Evolutionary conservation across 208 protist species (phyloP).

Genomic region (Leishmania arabica): DNA sequence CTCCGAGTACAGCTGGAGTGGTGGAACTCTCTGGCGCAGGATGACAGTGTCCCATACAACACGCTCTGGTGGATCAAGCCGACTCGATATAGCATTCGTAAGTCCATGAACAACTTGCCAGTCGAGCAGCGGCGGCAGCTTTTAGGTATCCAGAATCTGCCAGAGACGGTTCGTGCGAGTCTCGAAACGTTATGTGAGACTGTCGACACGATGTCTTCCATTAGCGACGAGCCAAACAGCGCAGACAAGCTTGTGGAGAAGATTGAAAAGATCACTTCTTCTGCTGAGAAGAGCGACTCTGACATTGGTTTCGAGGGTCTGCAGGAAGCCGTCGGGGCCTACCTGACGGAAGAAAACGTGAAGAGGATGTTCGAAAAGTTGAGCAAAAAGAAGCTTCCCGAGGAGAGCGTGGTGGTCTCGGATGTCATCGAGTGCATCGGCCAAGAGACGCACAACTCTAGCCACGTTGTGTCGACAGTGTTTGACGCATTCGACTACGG

Average conservation of each 20-base stretch:
- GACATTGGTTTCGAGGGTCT: slow-evolving; percentile 75
- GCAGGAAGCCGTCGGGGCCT: slow-evolving; percentile 66
- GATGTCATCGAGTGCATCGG: slow-evolving; percentile 88
- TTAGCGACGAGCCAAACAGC: slow-evolving; percentile 54
- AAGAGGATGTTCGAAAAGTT: slow-evolving; percentile 82
- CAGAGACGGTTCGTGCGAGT: slow-evolving; percentile 76
- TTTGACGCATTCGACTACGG: slow-evolving; percentile 91
- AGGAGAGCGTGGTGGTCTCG: slow-evolving; percentile 76
- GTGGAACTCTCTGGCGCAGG: slow-evolving; percentile 78
- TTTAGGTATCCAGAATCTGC: slow-evolving; percentile 88
- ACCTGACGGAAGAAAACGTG: slow-evolving; percentile 82
- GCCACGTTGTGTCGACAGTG: slow-evolving; percentile 85
- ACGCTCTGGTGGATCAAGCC: slow-evolving; percentile 92
- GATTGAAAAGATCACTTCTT: slow-evolving; percentile 76
- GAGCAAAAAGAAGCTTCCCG: slow-evolving; percentile 71
- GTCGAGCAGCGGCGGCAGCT: slow-evolving; percentile 84
- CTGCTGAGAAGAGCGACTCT: slow-evolving; percentile 75
- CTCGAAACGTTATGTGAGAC: slow-evolving; percentile 87
- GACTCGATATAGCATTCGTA: slow-evolving; percentile 79
- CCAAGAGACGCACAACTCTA: slow-evolving; percentile 85
- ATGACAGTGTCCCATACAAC: slow-evolving; percentile 87
- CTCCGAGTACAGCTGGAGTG: slow-evolving; percentile 87
- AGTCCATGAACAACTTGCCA: slow-evolving; percentile 85
- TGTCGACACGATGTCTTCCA: slow-evolving; percentile 63
- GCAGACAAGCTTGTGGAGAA: slow-evolving; percentile 80